Percentiles rank a stretch among this genome's conserved stretches.
Conservation (phyloP, 768 basidiomycete species). For the Lyophyllum shimeji region DNA sequence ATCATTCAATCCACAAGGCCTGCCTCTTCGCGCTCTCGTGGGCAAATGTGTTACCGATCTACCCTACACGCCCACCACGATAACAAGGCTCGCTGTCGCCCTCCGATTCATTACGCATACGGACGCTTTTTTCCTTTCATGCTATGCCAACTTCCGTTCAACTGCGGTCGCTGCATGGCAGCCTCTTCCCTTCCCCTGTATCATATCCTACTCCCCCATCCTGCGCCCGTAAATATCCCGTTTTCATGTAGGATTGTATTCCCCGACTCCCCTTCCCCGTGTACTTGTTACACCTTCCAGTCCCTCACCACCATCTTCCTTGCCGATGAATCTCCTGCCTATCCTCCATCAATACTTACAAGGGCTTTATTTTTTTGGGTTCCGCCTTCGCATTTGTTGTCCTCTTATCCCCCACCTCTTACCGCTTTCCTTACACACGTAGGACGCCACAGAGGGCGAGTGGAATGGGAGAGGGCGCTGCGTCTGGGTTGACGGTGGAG, state of each 20-base stretch:
- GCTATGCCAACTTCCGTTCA: conserved; percentile 20
- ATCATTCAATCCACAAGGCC: not conserved
- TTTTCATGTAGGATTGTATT: conserved; percentile 14
- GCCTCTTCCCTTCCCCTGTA: conserved; percentile 22
- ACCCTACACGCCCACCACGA: conserved; percentile 25
- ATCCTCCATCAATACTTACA: conserved; percentile 17
- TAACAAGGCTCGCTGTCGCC: conserved; percentile 27
- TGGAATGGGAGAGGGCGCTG: conserved; percentile 72
- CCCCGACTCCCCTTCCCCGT: conserved; percentile 9
- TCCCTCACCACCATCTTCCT: conserved; percentile 4
- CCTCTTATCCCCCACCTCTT: conserved; percentile 67
- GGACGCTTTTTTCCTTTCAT: conserved; percentile 80
- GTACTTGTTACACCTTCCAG: conserved; percentile 15
- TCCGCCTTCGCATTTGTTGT: conserved; percentile 46
- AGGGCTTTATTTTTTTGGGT: conserved; percentile 10
- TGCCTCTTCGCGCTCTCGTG: conserved; percentile 6
- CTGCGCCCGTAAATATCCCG: conserved; percentile 33
- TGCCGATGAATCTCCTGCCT: conserved; percentile 14
- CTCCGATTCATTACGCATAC: conserved; percentile 44
- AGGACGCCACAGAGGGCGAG: conserved; percentile 52
- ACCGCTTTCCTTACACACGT: conserved; percentile 24
- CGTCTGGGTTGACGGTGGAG: conserved; percentile 32
- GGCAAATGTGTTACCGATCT: conserved; percentile 21
- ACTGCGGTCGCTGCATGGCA: conserved; percentile 13
- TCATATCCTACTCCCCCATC: conserved; percentile 19